These are phyloP conservation scores for Cicer chorassanicum DNA, from an alignment of 306 rosid genomes.

Conservation along the genomic window DNA sequence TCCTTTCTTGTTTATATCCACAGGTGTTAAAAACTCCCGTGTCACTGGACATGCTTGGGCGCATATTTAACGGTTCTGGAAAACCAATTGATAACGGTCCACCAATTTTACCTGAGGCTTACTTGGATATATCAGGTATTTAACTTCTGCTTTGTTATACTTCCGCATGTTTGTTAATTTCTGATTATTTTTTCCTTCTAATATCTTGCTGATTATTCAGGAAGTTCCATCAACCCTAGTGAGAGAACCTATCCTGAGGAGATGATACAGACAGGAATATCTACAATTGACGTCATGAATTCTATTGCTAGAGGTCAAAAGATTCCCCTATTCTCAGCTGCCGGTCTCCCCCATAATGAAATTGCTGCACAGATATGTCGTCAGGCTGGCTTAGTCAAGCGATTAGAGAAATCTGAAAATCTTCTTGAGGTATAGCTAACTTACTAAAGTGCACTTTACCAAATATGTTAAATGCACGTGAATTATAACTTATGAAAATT, in stretches of 20 bases:
- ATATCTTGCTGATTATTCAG: constrained; percentile 52
- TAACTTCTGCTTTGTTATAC: constrained; percentile 14
- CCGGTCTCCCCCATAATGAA: constrained; percentile 99
- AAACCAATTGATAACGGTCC: constrained; percentile 99
- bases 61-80: constrained; percentile 99
- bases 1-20: constrained; percentile 37
- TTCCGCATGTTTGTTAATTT: constrained; percentile 13
- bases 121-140: constrained; percentile 94
- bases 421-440: constrained; percentile 81
- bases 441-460: constrained; percentile 19
- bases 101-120: constrained; percentile 97
- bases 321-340: constrained; percentile 98
- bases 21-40: constrained; percentile 99
- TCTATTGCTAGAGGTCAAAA: constrained; percentile 99
- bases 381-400: constrained; percentile 98
- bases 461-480: constrained; percentile 34
- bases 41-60: constrained; percentile 97
- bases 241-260: constrained; percentile 99
- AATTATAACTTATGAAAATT: constrained; percentile 19
- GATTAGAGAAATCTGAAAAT: constrained; percentile 85
- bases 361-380: constrained; percentile 99
- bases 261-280: constrained; percentile 99
- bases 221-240: constrained; percentile 99
- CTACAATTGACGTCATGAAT: constrained; percentile 99
- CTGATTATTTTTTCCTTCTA: constrained; percentile 12